A percentile compares a stretch with the other conserved stretches of the same genome.
phyloP scores from a whole-genome alignment of 2,329 filamentous ascomycete genomes.

The Diplodia intermedia region DNA sequence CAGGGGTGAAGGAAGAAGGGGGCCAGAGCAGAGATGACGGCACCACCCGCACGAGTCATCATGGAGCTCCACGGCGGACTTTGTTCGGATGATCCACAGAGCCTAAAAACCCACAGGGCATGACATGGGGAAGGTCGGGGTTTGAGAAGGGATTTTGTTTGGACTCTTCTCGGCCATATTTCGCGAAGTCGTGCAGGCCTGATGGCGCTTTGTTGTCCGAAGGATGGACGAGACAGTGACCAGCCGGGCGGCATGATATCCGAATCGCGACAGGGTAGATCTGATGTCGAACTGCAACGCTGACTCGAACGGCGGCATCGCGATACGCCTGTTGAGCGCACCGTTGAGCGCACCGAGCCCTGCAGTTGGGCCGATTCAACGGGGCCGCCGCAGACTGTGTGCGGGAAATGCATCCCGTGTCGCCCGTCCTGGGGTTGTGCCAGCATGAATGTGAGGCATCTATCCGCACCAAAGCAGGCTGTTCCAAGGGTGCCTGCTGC shows the following conservation, averaged over 20 bases:
- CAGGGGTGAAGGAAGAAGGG: background rate
- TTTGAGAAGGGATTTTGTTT: background rate
- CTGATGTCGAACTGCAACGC: background rate
- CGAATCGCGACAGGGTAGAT: background rate
- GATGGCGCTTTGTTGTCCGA: background rate
- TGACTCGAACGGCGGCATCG: slow-evolving; percentile 8
- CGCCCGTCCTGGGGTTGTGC: background rate
- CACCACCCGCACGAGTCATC: background rate
- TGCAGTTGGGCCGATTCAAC: background rate
- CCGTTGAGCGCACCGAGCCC: slow-evolving; percentile 7
- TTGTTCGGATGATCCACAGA: slow-evolving; percentile 23
- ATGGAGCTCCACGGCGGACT: slow-evolving; percentile 13
- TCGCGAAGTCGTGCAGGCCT: background rate
- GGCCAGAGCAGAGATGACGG: background rate
- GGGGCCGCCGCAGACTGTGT: background rate
- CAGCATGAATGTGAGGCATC: slow-evolving; percentile 1
- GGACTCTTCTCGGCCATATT: background rate
- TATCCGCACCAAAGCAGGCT: background rate
- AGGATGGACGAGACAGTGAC: background rate
- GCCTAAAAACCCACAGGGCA: background rate
- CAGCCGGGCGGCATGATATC: slow-evolving; percentile 16
- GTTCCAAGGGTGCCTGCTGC: background rate
- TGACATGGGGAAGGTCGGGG: background rate
- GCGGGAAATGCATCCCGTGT: slow-evolving; percentile 1
- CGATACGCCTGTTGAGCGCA: background rate